Base-by-base conservation (phyloP, 257 asterid genomes). In the Verbascum thapsus region DNA sequence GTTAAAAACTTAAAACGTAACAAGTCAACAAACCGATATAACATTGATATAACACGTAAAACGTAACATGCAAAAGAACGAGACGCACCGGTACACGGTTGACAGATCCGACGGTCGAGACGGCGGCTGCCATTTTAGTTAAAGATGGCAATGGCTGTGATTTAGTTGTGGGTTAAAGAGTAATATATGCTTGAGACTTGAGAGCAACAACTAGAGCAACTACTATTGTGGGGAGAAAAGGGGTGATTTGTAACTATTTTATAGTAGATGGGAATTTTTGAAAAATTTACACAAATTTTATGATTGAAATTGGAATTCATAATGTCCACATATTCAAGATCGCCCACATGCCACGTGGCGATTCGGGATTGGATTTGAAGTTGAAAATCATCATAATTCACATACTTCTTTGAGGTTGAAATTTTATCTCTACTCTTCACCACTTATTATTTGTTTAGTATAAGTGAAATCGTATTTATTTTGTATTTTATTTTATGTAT, bases 31-130 rank as follows among this genome's bases (percentile, higher is more conserved):
- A n/a, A n/a, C n/a, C n/a, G n/a, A n/a, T 16, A 9, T 15, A 8
- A 11, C 12, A 19, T 39, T 3, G 15, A 4, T 20, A 35, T 2
- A 15, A 6, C n/a, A 26, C 6, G 17, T 9, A 19, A 35, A 26
- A 50, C n/a, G 19, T 0, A 8, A n/a, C 17, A 20, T 2, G 12
- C 7, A 13, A 20, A 43, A 32, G n/a, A 38, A 38, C 2, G 38
- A 23, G 52, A 32, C 9, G 13, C 78, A 82, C 94, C 81, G 80
- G 87, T 0, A 66, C 85, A 15, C 76, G 83, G 85, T 82, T 80
- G 74, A 88, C 87, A 51, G 88, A 86, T 78, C 90, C 96, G 73
- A 81, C 61, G 51, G 95, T 80, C 6, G 96, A 72, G 82, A 86
- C 68, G 61, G 96, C 80, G 19, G 83, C 75, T 9, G 95, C 86